Base-by-base conservation (phyloP, 2,329 filamentous ascomycete species). In the Daldinia sp. region DNA sequence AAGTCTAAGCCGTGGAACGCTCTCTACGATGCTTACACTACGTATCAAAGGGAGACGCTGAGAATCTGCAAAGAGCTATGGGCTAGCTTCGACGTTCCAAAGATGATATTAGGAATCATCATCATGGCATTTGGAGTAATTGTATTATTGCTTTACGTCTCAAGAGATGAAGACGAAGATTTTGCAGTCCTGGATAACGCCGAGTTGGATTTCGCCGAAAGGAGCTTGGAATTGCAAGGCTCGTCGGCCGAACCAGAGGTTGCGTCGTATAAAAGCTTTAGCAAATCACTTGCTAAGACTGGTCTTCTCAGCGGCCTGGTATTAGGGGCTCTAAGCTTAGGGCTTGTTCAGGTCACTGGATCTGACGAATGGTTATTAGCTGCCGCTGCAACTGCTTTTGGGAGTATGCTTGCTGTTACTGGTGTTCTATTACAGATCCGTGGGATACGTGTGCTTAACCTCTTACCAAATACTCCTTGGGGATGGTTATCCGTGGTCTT, bases 61-160 rank as follows among this genome's bases (percentile, higher is more conserved):
- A 82, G 82, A 25, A 84, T 94, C 10, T 98, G 92, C 80, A 91
- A 93, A 74, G 85, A 84, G 35, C 81, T 98, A 13, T 99, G 95
- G 95, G 93, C 95, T 19, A 87, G 91, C 32, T 99, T 99, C 70
- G 93, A 99, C 75, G 82, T 97, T 17, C 83, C 87, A 1, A 91
- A 90, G 74, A 99, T 99, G 93, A 73, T 90, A 11, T 83, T 90
- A 66, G 95, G 95, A 47, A 87, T 98, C 34, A 75, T 77, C 0
- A 85, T 96, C 54, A 85, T 96, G 64, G 82, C 86, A 2, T 78
- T 86, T 21, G 88, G 91, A 2, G 83, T 97, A 19, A 68, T 88
- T 1, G 77, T 90, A 4, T 81, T 98, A 52, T 80, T 91, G 0
- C 79, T 94, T 49, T 97, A 96, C 76, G 88, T 92, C 7, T 85